Evolutionary conservation across 495 filamentous ascomycete species (phyloP), one percentile per base, ranked within the genome.

Genomic region (Lepidopterella palustris): DNA sequence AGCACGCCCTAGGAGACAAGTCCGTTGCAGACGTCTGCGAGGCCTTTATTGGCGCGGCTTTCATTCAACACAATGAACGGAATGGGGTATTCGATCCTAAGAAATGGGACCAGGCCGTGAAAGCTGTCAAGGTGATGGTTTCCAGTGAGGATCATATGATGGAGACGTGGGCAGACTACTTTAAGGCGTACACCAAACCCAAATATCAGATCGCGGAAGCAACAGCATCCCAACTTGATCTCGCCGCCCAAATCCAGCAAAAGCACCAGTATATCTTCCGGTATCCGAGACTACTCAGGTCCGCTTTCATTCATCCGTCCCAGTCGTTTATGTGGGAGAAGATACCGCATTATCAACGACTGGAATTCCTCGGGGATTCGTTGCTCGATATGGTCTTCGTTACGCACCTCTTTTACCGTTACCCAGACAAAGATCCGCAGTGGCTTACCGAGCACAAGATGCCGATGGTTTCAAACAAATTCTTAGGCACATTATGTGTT

Each of bases 391-490:
- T 95, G 84, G 87, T 82, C 48, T 89, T 85, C 66, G 82, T 98
- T 55, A 85, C 89, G 53, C 81, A 87, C 60, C 75, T 98, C 18
- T 98, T 88, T 71, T 74, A 84, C 60, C 78, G 78, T 10, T 89
- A 86, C 69, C 90, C 90, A 0, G 78, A 82, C 45, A 84, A 84
- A 59, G 92, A 97, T 68, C 92, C 93, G 0, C 91, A 97, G 70
- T 98, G 93, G 93, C 80, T 98, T 29, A 98, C 93, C 1, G 93
- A 98, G 74, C 95, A 98, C 76, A 98, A 97, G 80, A 96, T 95
- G 90, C 91, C 95, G 9, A 96, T 98, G 92, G 92, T 93, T 1
- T 95, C 91, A 13, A 98, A 98, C 76, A 92, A 91, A 59, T 98
- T 97, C 67, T 77, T 97, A 0, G 92, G 88, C 11, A 87, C 87